Base-by-base conservation (phyloP, 306 rosid genomes). In the Lotus japonicus region DNA sequence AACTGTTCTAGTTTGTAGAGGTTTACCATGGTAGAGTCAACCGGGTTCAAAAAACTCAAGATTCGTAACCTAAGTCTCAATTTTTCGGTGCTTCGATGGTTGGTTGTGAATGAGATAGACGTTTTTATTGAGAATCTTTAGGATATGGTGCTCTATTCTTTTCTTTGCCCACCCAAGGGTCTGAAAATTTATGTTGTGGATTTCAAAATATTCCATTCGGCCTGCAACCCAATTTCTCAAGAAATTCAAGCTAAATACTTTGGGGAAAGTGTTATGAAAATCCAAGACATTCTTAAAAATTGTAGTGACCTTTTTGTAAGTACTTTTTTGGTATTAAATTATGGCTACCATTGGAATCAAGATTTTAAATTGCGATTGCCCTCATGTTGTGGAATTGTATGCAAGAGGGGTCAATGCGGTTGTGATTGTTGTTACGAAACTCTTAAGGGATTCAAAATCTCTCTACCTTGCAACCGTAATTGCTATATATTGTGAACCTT, bases 231-330 rank as follows among this genome's bases (percentile, higher is more conserved):
- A 9, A n/a, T 5, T 9, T 1, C 8, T 28, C 14, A 7, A 0
- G 6, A 3, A 8, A 33, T 10, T 15, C 11, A 17, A 3, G 0
- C 0, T 28, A 0, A 8, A 15, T 0, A 0, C 7, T 0, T 0
- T 4, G 41, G 11, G 4, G 17, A 41, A 9, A 1, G 0, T 4
- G 1, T 66, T 14, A 5, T 43, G 2, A 68, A 38, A 48, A 36
- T 58, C 0, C 11, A 45, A 1, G 79, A 79, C 23, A 46, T 79
- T 67, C 28, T 79, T 9, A 71, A 79, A 52, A 16, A 39, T 13
- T 62, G 65, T 18, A 43, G 68, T 0, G 49, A 26, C 15, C 57
- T 42, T 61, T 13, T 18, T 3, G 79, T 73, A 73, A 68, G 79
- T 49, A n/a, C n/a, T 11, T 55, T 6, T 61, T 7, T 2, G 11